Base-by-base conservation (phyloP, 1,139 yeast species). In the Suhomyces bolitotheri region DNA sequence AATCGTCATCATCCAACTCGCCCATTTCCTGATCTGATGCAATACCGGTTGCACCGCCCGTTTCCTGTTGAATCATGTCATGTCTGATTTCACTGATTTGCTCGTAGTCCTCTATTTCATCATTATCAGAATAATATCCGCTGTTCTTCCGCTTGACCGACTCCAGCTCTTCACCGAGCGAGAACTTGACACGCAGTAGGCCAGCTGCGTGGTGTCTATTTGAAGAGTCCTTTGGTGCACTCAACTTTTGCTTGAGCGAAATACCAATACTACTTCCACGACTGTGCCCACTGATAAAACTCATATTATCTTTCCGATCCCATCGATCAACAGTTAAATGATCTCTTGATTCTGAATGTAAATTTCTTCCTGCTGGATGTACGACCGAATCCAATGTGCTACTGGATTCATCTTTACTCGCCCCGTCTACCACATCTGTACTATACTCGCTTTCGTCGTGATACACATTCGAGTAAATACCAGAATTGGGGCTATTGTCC, bases 71-170 rank as follows among this genome's bases (percentile, higher is more conserved):
- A 14, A 19, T 11, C n/a, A n/a, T n/a, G n/a, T n/a, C n/a, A n/a
- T n/a, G n/a, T n/a, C n/a, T n/a, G n/a, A n/a, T n/a, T n/a, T n/a
- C n/a, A n/a, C n/a, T n/a, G n/a, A n/a, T n/a, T n/a, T n/a, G n/a
- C n/a, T n/a, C n/a, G n/a, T n/a, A n/a, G n/a, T n/a, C n/a, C n/a
- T n/a, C n/a, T n/a, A n/a, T 17, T 6, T 17, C 34, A 14, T 38
- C 40, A 12, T 31, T 30, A 16, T 36, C 44, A 9, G 38, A 20
- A n/a, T 31, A 36, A 31, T 41, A 39, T 10, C 42, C 45, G 20
- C 43, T 39, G 24, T 36, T 25, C 16, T 32, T 33, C 13, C 25
- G 22, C 12, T 33, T 33, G 5, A 39, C 39, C 11, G 41, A 34
- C 9, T 22, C 34, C 11, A 20, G 9, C n/a, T 37, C 40, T 5